A percentile compares a stretch with the other conserved stretches of the same genome.
phyloP scores from a whole-genome alignment of 1,284 basidiomycete species.

The Takashimella koratensis region DNA sequence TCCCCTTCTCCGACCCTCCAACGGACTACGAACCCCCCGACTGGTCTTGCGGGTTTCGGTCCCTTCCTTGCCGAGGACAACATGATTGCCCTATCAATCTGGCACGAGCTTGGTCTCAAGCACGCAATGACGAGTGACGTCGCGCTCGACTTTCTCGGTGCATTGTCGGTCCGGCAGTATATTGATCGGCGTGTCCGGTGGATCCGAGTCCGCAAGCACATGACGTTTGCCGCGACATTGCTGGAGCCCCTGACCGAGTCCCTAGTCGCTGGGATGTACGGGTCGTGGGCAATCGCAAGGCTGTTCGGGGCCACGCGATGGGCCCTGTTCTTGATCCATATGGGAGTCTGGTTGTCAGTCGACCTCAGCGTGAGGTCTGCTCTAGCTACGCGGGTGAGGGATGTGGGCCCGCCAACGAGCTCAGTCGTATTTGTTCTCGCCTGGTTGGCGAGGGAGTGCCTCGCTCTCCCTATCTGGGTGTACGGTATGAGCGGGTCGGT shows the following conservation, averaged over 20 bases:
- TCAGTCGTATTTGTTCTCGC: constrained; percentile 60
- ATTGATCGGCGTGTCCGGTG: constrained; percentile 81
- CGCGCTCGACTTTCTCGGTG: constrained; percentile 80
- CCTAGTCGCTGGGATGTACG: constrained; percentile 64
- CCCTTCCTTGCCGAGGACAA: constrained; percentile 92
- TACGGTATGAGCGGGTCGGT: constrained; percentile 72
- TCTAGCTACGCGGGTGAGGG: constrained; percentile 57
- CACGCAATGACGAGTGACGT: constrained; percentile 86
- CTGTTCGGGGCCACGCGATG: constrained; percentile 60
- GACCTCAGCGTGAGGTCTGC: constrained; percentile 43
- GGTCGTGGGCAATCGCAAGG: constrained; percentile 57
- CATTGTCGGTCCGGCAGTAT: constrained; percentile 76
- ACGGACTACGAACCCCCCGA: constrained; percentile 29
- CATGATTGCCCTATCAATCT: constrained; percentile 82
- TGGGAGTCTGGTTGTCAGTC: constrained; percentile 57
- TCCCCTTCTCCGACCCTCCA: constrained; percentile 40
- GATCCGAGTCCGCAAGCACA: constrained; percentile 90
- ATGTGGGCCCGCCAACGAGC: constrained; percentile 62
- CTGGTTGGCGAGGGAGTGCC: constrained; percentile 70
- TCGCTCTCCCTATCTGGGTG: constrained; percentile 81
- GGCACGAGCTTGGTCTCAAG: constrained; percentile 81
- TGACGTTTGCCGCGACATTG: constrained; percentile 78
- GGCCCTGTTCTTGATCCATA: constrained; percentile 64
- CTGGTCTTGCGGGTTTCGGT: constrained; percentile 69
- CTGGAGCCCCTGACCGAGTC: constrained; percentile 87